Percentiles rank a stretch among this genome's conserved stretches.
Conservation (phyloP, 2,329 filamentous ascomycete genomes). For the Paecilomyces formosus region DNA sequence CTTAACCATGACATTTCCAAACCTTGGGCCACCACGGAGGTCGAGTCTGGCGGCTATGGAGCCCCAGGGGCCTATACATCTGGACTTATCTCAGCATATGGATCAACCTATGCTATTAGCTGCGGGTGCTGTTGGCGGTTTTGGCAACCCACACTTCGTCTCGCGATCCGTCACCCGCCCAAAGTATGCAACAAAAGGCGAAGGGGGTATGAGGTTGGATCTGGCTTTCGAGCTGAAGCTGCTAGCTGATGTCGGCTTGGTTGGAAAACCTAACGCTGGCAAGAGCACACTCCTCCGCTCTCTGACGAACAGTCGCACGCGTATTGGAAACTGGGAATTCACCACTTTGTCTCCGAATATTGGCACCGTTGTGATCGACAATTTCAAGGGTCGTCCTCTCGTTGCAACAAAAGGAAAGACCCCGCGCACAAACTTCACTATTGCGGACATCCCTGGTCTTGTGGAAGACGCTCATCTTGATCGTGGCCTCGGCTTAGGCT, state of each 20-base stretch:
- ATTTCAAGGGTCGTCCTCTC: slow-evolving; percentile 67
- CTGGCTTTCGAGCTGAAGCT: slow-evolving; percentile 90
- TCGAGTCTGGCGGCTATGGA: slow-evolving; percentile 58
- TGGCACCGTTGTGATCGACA: slow-evolving; percentile 87
- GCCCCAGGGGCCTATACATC: slow-evolving; percentile 62
- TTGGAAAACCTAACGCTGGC: slow-evolving; percentile 90
- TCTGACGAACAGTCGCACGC: slow-evolving; percentile 78
- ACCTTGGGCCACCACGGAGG: slow-evolving; percentile 48
- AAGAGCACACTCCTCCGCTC: slow-evolving; percentile 89
- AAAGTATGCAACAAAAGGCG: slow-evolving; percentile 82
- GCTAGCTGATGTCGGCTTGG: slow-evolving; percentile 87
- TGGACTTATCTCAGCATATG: slow-evolving; percentile 70
- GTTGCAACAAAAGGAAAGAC: slow-evolving; percentile 44
- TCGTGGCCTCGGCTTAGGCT: slow-evolving; percentile 81
- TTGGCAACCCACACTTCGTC: slow-evolving; percentile 91
- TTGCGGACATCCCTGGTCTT: slow-evolving; percentile 91
- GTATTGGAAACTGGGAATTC: slow-evolving; percentile 93
- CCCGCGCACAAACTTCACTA: slow-evolving; percentile 72
- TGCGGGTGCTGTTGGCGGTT: slow-evolving; percentile 77
- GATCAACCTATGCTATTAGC: slow-evolving; percentile 77
- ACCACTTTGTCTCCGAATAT: slow-evolving; percentile 94
- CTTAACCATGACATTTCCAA: slow-evolving; percentile 51
- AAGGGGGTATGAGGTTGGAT: slow-evolving; percentile 67
- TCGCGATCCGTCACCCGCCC: slow-evolving; percentile 67
- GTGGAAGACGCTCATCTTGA: slow-evolving; percentile 91